Evolutionary conservation across 2,329 filamentous ascomycete genomes (phyloP).

Genomic region (Fusarium sp.): DNA sequence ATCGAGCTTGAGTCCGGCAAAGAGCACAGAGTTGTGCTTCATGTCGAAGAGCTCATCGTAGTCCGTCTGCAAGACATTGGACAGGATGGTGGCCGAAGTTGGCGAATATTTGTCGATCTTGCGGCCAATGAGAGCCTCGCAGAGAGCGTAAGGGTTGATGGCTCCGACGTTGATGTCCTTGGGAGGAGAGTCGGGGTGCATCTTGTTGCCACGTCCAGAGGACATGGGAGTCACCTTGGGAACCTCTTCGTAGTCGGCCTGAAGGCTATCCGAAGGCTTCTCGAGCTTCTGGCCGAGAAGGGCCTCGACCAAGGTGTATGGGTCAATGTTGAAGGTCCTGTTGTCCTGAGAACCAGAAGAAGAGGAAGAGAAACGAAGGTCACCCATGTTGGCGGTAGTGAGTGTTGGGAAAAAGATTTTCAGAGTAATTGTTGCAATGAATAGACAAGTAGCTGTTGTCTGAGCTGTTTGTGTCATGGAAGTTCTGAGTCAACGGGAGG

Average conservation of each 20-base stretch:
- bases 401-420: neutral
- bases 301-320: constrained; percentile 53
- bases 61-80: constrained; percentile 59
- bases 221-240: constrained; percentile 43
- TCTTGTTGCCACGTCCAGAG: constrained; percentile 2
- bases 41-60: constrained; percentile 62
- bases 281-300: constrained; percentile 52
- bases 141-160: constrained; percentile 59
- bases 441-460: neutral
- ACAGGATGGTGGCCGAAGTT: constrained; percentile 50
- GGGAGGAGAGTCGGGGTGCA: constrained; percentile 51
- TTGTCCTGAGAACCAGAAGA: constrained; percentile 10
- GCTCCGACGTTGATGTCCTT: constrained; percentile 54
- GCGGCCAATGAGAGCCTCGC: constrained; percentile 57
- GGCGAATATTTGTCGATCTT: constrained; percentile 54
- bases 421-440: neutral
- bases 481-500: neutral
- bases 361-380: constrained; percentile 23
- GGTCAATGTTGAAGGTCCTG: constrained; percentile 46
- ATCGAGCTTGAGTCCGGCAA: constrained; percentile 56
- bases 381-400: constrained; percentile 27
- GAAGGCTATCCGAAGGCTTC: constrained; percentile 41
- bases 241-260: constrained; percentile 50
- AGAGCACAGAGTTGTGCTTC: constrained; percentile 57
- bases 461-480: neutral